These are phyloP conservation scores for Fagopyrum esculentum DNA, from an alignment of 148 eudicot species.

Conservation along the genomic window DNA sequence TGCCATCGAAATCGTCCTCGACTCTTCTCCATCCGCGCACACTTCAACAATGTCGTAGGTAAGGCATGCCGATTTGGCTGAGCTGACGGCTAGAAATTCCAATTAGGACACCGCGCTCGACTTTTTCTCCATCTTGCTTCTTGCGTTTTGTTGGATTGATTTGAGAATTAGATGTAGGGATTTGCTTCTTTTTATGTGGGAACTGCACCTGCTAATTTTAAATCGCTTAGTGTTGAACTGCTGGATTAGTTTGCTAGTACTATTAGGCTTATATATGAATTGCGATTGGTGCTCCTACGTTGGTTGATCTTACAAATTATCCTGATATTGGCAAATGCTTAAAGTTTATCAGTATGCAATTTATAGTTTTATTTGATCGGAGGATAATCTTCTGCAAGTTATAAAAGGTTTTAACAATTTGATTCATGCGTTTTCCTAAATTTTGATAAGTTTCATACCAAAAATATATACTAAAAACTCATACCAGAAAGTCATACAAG, in stretches of 20 bases:
- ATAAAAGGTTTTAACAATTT: background rate
- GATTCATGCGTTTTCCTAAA: background rate
- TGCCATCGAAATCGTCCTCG: slow-evolving; percentile 15
- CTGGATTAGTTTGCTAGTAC: background rate
- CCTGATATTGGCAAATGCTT: background rate
- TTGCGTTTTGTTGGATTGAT: slow-evolving; percentile 3
- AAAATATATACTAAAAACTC: too few species aligned
- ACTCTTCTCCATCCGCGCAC: slow-evolving; percentile 24
- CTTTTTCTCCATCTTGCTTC: slow-evolving; percentile 27
- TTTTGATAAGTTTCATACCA: background rate
- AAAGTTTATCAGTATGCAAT: background rate
- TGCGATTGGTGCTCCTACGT: background rate
- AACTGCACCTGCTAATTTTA: background rate
- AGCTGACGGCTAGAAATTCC: slow-evolving; percentile 21
- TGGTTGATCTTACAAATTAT: background rate
- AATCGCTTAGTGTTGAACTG: background rate
- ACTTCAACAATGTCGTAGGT: slow-evolving; percentile 8
- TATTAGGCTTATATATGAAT: background rate
- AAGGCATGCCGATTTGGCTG: slow-evolving; percentile 16
- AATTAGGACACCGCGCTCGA: slow-evolving; percentile 15
- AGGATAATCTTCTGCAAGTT: background rate
- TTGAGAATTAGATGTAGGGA: slow-evolving; percentile 7
- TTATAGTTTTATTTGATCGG: background rate
- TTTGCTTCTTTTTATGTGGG: background rate
- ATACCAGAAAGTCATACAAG: too few species aligned